These are phyloP conservation scores for Comarum palustre DNA, from an alignment of 306 rosid genomes.

Conservation along the genomic window DNA sequence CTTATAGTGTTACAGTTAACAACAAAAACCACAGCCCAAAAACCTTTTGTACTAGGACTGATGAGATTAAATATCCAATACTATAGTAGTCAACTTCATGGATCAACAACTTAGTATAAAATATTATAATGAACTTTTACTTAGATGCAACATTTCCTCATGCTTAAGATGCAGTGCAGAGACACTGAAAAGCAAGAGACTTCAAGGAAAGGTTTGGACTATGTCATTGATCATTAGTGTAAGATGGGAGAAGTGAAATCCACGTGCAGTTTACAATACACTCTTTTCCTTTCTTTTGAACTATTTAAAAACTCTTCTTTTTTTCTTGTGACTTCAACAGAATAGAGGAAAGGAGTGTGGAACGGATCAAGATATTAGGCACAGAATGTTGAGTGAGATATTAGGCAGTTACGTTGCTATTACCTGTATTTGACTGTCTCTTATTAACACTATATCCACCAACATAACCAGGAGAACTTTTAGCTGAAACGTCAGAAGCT, in stretches of 20 bases:
- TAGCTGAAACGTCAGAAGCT: conserved; percentile 73
- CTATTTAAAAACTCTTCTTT: neutral
- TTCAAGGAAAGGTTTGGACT: neutral
- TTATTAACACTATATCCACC: conserved; percentile 92
- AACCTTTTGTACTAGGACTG: neutral
- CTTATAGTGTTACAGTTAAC: neutral
- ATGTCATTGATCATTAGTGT: neutral
- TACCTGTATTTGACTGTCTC: conserved; percentile 98
- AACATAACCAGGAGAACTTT: conserved; percentile 80
- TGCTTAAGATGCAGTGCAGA: neutral
- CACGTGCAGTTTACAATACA: neutral
- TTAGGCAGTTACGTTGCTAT: conserved; percentile 32
- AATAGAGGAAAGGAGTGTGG: neutral
- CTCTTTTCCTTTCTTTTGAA: neutral
- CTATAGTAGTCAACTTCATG: neutral
- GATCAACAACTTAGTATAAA: neutral
- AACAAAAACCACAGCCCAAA: conserved; percentile 3
- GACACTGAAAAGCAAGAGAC: neutral
- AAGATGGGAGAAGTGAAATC: neutral
- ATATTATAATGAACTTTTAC: neutral
- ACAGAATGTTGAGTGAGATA: conserved; percentile 17
- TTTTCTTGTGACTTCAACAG: neutral
- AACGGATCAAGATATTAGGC: conserved; percentile 1
- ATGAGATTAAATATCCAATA: neutral
- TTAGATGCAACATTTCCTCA: neutral